Conservation (phyloP, 176 grass and related monocot genomes). For the Carex pumila region DNA sequence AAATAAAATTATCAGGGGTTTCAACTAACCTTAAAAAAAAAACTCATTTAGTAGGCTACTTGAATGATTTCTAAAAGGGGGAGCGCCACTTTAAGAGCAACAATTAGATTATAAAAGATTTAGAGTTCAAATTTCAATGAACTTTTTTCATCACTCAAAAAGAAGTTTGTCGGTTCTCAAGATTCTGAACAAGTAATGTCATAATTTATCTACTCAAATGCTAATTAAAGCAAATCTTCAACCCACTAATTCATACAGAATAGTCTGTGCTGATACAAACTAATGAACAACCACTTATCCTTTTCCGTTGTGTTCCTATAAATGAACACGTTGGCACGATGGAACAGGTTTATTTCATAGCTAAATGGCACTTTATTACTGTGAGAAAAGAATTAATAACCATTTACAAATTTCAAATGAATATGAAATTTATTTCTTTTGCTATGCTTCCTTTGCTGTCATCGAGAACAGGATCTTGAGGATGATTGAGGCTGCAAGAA, state of each 20-base stretch:
- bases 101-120: too few relatives aligned
- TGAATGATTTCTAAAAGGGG: too few relatives aligned
- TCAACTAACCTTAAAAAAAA: too few relatives aligned
- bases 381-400: background rate
- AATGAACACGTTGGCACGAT: background rate
- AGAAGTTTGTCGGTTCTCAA: background rate
- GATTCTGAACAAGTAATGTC: background rate
- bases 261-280: background rate
- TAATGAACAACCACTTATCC: background rate
- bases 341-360: background rate
- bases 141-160: background rate
- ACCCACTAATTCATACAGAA: background rate
- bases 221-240: background rate
- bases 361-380: background rate
- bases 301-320: background rate
- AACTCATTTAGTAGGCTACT: too few relatives aligned
- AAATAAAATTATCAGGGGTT: background rate
- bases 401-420: conserved; percentile 1
- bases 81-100: too few relatives aligned
- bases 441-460: background rate
- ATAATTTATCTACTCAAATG: background rate
- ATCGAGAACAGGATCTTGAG: background rate
- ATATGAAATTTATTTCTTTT: background rate
- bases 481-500: conserved; percentile 1
- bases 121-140: background rate